phyloP scores from a whole-genome alignment of 805 yeast species.

The Cyberlindnera misumaiensis region DNA sequence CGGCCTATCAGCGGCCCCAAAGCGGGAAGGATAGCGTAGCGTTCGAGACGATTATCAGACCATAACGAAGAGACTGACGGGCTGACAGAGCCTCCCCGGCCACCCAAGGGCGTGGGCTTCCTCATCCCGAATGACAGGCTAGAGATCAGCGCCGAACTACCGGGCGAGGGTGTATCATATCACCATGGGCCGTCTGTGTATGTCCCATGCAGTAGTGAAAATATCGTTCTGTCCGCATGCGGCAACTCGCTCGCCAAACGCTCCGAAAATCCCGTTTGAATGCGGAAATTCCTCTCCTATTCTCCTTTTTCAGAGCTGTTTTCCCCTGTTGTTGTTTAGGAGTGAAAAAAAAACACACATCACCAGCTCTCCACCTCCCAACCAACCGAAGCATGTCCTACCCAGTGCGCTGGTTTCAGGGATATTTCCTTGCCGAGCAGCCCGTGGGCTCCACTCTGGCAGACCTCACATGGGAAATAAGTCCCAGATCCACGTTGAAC shows the following conservation, averaged over 20 bases:
- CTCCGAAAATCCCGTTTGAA: not conserved
- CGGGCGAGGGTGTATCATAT: no score
- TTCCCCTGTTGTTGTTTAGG: no score
- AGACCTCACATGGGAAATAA: slow-evolving; percentile 43
- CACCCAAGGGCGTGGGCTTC: no score
- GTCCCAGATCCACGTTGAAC: slow-evolving; percentile 34
- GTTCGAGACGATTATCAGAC: no score
- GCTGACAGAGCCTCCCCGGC: no score
- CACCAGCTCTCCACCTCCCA: not conserved
- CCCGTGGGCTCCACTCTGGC: slow-evolving; percentile 42
- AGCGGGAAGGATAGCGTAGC: no score
- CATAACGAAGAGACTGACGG: no score
- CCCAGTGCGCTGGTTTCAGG: slow-evolving; percentile 34
- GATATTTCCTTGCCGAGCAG: slow-evolving; percentile 49
- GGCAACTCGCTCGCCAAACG: not conserved
- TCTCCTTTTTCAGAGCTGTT: not conserved
- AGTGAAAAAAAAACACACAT: not conserved
- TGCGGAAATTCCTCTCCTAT: not conserved
- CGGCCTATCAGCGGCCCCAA: no score
- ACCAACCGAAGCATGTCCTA: slow-evolving; percentile 4
- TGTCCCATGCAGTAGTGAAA: not conserved
- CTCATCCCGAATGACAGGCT: no score
- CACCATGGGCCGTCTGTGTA: no score
- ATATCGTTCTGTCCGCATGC: not conserved
- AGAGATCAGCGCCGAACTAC: no score